These are phyloP conservation scores for Amaranthus hypochondriacus DNA, from an alignment of 148 eudicot genomes.

Conservation along the genomic window DNA sequence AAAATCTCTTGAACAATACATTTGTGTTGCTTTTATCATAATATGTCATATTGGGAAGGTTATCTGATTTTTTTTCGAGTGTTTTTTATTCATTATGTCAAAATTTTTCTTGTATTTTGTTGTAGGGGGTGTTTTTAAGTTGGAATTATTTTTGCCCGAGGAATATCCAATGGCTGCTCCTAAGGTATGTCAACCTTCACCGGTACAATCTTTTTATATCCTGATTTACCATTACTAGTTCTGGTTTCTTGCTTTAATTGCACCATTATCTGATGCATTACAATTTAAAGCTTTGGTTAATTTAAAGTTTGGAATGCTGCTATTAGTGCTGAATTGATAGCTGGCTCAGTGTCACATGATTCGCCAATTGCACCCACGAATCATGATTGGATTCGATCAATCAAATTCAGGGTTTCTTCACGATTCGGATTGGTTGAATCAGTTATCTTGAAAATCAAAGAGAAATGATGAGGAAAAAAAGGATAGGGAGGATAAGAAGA, in stretches of 20 bases:
- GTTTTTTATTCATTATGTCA: not conserved
- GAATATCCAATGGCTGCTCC: slow-evolving; percentile 99
- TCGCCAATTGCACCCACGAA: no score
- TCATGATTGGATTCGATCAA: no score
- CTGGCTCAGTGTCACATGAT: no score
- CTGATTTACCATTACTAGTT: slow-evolving; percentile 1
- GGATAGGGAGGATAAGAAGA: no score
- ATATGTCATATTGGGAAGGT: not conserved
- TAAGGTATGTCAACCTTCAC: slow-evolving; percentile 44
- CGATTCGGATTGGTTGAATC: no score
- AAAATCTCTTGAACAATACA: not conserved
- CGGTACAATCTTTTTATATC: not conserved
- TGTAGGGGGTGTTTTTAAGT: slow-evolving; percentile 93
- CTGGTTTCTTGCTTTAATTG: not conserved
- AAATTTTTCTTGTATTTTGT: slow-evolving; percentile 16
- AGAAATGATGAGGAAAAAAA: no score
- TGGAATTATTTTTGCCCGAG: slow-evolving; percentile 94
- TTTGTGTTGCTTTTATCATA: not conserved
- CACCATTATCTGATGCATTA: no score
- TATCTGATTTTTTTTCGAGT: not conserved
- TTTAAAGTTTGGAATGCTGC: no score
- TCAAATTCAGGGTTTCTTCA: no score
- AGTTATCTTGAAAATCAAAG: no score
- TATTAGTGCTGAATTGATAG: no score
- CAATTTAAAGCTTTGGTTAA: no score